Conservation (phyloP, 2,329 filamentous ascomycete genomes). For the Cordyceps cateniannulata region DNA sequence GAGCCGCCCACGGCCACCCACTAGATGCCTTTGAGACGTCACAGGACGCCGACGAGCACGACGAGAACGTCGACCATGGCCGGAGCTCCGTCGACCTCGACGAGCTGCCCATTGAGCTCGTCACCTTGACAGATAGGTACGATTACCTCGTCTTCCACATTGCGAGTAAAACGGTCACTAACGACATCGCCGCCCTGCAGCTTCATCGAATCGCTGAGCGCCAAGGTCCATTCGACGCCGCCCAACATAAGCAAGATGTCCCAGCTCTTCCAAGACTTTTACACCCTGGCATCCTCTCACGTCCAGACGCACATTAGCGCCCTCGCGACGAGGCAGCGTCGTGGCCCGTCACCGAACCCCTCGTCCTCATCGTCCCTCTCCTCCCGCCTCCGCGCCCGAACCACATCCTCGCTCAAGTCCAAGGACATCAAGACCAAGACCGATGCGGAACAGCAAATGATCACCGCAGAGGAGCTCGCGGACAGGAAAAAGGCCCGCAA, state of each 20-base stretch:
- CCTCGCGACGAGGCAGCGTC: constrained; percentile 62
- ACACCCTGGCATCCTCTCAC: constrained; percentile 69
- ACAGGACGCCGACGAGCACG: constrained; percentile 30
- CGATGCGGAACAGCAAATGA: constrained; percentile 61
- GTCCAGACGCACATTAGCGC: constrained; percentile 82
- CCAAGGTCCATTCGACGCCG: constrained; percentile 79
- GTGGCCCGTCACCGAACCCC: constrained; percentile 53
- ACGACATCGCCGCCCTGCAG: constrained; percentile 37
- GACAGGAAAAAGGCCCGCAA: constrained; percentile 73
- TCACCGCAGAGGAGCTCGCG: constrained; percentile 78
- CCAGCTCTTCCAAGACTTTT: constrained; percentile 92
- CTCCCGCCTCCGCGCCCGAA: constrained; percentile 48
- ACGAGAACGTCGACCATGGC: constrained; percentile 40
- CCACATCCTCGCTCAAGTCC: constrained; percentile 44
- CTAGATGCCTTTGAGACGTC: constrained; percentile 46
- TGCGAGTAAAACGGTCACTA: neutral
- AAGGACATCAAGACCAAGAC: constrained; percentile 36
- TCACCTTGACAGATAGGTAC: constrained; percentile 82
- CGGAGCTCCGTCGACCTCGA: constrained; percentile 66
- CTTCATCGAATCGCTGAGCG: constrained; percentile 84
- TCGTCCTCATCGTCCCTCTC: constrained; percentile 44
- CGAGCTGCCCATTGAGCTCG: constrained; percentile 87
- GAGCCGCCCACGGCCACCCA: constrained; percentile 18
- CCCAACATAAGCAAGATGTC: constrained; percentile 77
- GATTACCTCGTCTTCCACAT: neutral